Evolutionary conservation across 2,329 filamentous ascomycete genomes (phyloP).

Genomic region (Chrysoporthe austroafricana): DNA sequence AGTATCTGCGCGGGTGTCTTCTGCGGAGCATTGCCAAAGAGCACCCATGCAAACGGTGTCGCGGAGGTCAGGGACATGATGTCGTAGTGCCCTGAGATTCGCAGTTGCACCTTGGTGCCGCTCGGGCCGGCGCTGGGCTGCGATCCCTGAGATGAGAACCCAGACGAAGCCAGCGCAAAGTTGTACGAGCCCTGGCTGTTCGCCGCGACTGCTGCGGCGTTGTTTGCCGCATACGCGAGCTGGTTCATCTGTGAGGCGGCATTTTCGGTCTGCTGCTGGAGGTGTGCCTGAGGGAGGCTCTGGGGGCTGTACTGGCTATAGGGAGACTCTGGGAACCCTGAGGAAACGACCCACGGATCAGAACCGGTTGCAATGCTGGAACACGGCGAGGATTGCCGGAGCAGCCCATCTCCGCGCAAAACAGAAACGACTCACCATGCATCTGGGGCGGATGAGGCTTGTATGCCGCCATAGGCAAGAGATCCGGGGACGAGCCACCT

Average conservation of each 20-base stretch:
- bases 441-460: constrained; percentile 77
- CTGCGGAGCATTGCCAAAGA: constrained; percentile 70
- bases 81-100: constrained; percentile 77
- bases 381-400: neutral
- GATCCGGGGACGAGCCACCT: constrained; percentile 60
- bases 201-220: constrained; percentile 50
- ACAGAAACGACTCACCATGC: constrained; percentile 68
- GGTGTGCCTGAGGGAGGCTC: constrained; percentile 40
- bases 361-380: constrained; percentile 1
- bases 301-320: constrained; percentile 57
- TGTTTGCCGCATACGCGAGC: constrained; percentile 63
- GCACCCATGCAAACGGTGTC: constrained; percentile 62
- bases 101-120: constrained; percentile 73
- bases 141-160: constrained; percentile 59
- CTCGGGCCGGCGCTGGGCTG: constrained; percentile 69
- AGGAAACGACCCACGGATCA: constrained; percentile 1
- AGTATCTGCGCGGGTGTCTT: constrained; percentile 70
- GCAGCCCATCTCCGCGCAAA: neutral
- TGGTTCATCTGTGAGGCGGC: constrained; percentile 56
- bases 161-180: constrained; percentile 60
- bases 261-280: constrained; percentile 51
- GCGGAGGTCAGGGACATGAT: constrained; percentile 61
- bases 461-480: constrained; percentile 82
- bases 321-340: constrained; percentile 48
- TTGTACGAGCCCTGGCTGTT: constrained; percentile 54